Evolutionary conservation across 1,284 basidiomycete genomes (phyloP), one percentile per base, ranked within the genome.

Genomic region (Cerioporus squamosus): DNA sequence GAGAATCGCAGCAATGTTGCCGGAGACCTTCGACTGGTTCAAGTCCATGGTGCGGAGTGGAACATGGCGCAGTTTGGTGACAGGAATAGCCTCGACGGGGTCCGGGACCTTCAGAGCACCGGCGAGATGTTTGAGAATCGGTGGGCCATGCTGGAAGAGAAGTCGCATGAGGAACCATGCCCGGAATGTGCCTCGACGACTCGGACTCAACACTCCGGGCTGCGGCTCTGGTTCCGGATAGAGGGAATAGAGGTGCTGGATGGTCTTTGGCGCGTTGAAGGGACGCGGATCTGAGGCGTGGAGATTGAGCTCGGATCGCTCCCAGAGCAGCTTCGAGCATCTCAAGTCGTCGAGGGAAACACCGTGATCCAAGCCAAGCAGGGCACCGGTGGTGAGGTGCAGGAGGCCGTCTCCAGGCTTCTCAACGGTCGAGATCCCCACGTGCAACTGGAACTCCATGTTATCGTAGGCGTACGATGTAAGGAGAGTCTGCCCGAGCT

Each of bases 391-490:
- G 17, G 73, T 74, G 0, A 72, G 38, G 58, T 74, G 72, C 24
- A 61, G 60, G 1, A 73, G 50, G 1, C 61, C 58, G 1, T 55
- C 59, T 1, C 20, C 23, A 5, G 61, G 36, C 40, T 66, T 65
- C 22, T 73, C 69, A 2, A 70, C 48, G 0, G 70, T 73, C 3
- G 70, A 68, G 14, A 67, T 48, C 0, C 52, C 46, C 0, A 26
- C 33, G 18, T 71, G 66, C 8, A 74, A 43, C n/a, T 68, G 59
- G 3, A 72, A 44, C 36, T 75, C 73, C 46, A 75, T 67, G 49
- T 75, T 76, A 57, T 76, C 70, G 42, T 73, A 76, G 8, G 66
- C 70, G 46, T 65, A 66, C 4, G 59, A 48, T 2, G 62, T 60
- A 3, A 64, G 45, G 2, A 68, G 58, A 2, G 67, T 68, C 44